A percentile compares a stretch with the other conserved stretches of the same genome.
These are phyloP conservation scores for Kuraishia ogatae DNA, from an alignment of 805 yeast species.

Conservation along the genomic window DNA sequence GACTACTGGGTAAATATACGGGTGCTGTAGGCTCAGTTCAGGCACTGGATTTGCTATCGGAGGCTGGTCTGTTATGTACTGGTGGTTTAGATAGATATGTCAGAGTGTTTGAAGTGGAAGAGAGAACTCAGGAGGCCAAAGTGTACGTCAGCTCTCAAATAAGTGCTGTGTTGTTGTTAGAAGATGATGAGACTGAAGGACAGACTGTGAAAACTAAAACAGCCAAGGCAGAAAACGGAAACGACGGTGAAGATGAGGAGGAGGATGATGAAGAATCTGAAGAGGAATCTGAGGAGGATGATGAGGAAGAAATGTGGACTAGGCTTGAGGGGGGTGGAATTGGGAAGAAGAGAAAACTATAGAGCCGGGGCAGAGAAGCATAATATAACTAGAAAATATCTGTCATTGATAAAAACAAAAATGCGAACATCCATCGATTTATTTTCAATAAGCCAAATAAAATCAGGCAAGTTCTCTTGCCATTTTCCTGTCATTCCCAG, in stretches of 20 bases:
- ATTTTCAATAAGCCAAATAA: not conserved
- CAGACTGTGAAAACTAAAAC: conserved; percentile 23
- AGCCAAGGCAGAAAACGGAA: conserved; percentile 8
- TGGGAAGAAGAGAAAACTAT: conserved; percentile 14
- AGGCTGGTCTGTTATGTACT: conserved; percentile 44
- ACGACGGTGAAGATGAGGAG: conserved; percentile 23
- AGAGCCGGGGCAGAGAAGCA: not conserved
- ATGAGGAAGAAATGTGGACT: conserved; percentile 25
- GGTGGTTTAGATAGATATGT: conserved; percentile 88
- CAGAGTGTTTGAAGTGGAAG: conserved; percentile 58
- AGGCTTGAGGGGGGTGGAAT: conserved; percentile 19
- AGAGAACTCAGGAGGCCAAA: conserved; percentile 57
- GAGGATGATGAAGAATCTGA: conserved; percentile 29
- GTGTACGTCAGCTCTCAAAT: conserved; percentile 73
- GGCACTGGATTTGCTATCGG: conserved; percentile 20
- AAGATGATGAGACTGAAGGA: conserved; percentile 30
- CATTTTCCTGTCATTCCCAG: conserved; percentile 52
- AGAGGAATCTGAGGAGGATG: conserved; percentile 13
- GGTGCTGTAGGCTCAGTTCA: conserved; percentile 73
- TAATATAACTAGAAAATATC: not conserved
- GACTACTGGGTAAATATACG: conserved; percentile 58
- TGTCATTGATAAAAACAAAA: no score
- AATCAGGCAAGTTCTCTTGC: conserved; percentile 11
- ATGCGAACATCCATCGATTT: not conserved
- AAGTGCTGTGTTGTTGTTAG: conserved; percentile 40